Base-by-base conservation (phyloP, 1,284 basidiomycete genomes). In the Agroathelia rolfsii region DNA sequence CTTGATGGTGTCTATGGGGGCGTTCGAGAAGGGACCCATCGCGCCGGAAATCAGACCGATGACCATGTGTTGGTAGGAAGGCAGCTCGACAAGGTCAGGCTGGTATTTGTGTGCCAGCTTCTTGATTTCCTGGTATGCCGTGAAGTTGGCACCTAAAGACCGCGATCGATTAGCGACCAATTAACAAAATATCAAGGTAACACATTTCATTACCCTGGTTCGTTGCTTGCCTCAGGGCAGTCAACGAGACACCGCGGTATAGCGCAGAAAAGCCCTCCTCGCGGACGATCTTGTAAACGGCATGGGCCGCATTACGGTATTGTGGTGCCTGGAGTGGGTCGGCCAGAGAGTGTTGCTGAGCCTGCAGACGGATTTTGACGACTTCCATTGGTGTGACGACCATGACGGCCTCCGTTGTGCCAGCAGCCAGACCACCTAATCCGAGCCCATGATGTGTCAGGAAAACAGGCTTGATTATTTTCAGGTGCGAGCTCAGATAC, bases 381-480 rank as follows among this genome's bases (percentile, higher is more conserved):
- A 98, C 94, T 55, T 99, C 94, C 94, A 99, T 98, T 0, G 94
- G 94, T 37, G 88, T 95, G 8, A 98, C 94, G 24, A 98, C 90
- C 7, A 78, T 68, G 11, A 99, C 78, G 5, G 94, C 94, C 61
- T 95, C 94, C 1, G 92, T 90, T 11, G 84, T 85, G 35, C 94
- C 94, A 8, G 94, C 94, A 34, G 83, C 88, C 17, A 99, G 69
- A 51, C 94, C 94, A 47, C 90, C 90, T 87, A 43, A 26, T 32
- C 33, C 30, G 8, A 29, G 13, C 40, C 36, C 16, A 27, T 6
- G 22, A 37, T 37, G 37, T 30, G 24, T 23, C 15, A n/a, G 11
- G 17, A 26, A 8, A 12, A 2, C 16, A 20, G 23, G 24, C 30
- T n/a, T n/a, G n/a, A n/a, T n/a, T n/a, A n/a, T n/a, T n/a, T n/a